Base-by-base conservation (phyloP, 176 grass and related monocot genomes). In the Aegilops umbellulata region DNA sequence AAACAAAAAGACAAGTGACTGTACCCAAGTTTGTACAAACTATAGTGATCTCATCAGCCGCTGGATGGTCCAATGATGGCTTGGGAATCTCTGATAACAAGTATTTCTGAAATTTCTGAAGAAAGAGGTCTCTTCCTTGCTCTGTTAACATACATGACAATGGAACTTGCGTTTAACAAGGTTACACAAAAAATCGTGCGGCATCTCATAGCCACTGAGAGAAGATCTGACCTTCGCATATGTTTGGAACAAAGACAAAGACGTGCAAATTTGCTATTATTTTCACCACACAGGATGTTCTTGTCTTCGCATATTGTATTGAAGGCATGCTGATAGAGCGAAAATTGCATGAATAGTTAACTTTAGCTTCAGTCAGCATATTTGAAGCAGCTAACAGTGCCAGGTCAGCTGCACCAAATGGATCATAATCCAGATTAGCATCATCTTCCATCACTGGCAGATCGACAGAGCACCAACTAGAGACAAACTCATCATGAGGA, bases 201-300 rank as follows among this genome's bases (percentile, higher is more conserved):
- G 9, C 70, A 83, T 67, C 20, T 83, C 16, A 62, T 69, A 90
- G 12, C 36, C 79, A 30, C 55, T 44, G 38, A 73, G 27, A 61
- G 62, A 90, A 81, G 16, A 44, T 71, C 84, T 90, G 25, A 98
- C 93, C 96, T 95, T 92, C 92, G 76, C 93, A 98, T 80, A 98
- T 98, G 82, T 94, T 94, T 51, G 96, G 96, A 85, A n/a, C n/a
- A n/a, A n/a, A n/a, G n/a, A 98, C 88, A 74, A 98, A 98, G 38
- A 98, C 89, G 80, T 98, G 93, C 42, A 98, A 79, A 78, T 95
- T 98, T 69, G 96, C 96, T 66, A 98, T 94, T 90, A 98, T 98
- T 87, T 98, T 98, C 74, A 98, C 93, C 65, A 95, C 86, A 49
- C 75, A 98, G n/a, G 93, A 95, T 67, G 91, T 98, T 91, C 96